Percentiles rank a stretch among this genome's conserved stretches.
phyloP scores from a whole-genome alignment of 306 rosid genomes.

The Argentina anserina region DNA sequence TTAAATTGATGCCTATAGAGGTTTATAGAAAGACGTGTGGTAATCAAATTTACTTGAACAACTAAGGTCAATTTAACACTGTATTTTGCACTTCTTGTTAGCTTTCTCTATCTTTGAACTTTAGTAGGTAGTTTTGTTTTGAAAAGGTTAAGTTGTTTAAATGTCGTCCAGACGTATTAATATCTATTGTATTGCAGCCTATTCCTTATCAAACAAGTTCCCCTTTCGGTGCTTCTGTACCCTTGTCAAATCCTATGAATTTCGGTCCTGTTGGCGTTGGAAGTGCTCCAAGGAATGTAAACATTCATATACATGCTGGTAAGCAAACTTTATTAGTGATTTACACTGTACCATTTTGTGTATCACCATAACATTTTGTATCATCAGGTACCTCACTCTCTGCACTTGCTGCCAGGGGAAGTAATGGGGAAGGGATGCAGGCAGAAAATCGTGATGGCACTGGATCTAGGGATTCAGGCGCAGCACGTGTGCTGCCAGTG shows the following conservation, averaged over 20 bases:
- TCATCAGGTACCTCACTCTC: slow-evolving; percentile 52
- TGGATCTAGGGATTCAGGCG: slow-evolving; percentile 59
- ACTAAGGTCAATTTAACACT: background rate
- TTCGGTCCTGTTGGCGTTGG: slow-evolving; percentile 81
- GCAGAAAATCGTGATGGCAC: slow-evolving; percentile 48
- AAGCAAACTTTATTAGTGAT: slow-evolving; percentile 13
- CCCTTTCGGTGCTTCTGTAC: slow-evolving; percentile 61
- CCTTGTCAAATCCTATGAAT: slow-evolving; percentile 55
- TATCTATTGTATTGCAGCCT: slow-evolving; percentile 59
- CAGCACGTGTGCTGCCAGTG: slow-evolving; percentile 44
- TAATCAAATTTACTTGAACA: background rate
- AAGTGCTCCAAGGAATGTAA: slow-evolving; percentile 77
- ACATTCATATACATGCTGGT: slow-evolving; percentile 99
- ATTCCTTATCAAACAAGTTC: slow-evolving; percentile 82
- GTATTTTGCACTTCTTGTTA: background rate
- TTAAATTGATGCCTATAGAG: too few species aligned
- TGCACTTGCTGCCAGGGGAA: slow-evolving; percentile 70
- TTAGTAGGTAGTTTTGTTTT: background rate
- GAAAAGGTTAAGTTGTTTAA: background rate
- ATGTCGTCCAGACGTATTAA: background rate
- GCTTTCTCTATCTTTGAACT: background rate
- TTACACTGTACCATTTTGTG: slow-evolving; percentile 15
- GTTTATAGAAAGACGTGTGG: background rate
- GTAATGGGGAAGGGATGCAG: slow-evolving; percentile 60
- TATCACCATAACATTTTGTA: slow-evolving; percentile 25